phyloP scores from a whole-genome alignment of 1,284 basidiomycete genomes.

The Malassezia vespertilionis region DNA sequence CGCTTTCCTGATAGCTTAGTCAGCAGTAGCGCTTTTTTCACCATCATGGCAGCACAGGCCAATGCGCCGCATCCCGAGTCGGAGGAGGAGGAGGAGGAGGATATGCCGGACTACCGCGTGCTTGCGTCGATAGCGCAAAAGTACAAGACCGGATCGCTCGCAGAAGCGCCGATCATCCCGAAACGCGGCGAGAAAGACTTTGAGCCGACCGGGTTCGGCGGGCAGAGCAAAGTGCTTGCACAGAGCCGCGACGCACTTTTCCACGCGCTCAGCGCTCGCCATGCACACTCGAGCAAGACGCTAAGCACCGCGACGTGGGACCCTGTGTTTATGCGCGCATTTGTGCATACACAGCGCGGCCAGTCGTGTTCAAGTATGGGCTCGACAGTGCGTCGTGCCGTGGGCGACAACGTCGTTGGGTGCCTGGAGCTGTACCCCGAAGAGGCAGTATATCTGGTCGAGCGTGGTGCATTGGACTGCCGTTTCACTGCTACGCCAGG shows the following conservation, averaged over 20 bases:
- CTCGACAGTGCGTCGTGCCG: slow-evolving; percentile 16
- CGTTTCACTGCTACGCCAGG: slow-evolving; percentile 53
- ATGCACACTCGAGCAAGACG: slow-evolving; percentile 45
- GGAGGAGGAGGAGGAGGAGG: slow-evolving; percentile 15
- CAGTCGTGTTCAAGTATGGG: slow-evolving; percentile 36
- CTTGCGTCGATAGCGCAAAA: slow-evolving; percentile 9
- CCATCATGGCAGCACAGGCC: slow-evolving; percentile 15
- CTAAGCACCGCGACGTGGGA: slow-evolving; percentile 35
- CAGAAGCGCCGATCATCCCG: slow-evolving; percentile 22
- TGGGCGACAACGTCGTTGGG: slow-evolving; percentile 9
- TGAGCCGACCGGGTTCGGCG: slow-evolving; percentile 59
- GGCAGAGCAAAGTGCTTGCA: slow-evolving; percentile 68
- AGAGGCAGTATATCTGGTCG: slow-evolving; percentile 81
- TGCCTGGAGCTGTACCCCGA: slow-evolving; percentile 73
- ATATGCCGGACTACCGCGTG: slow-evolving; percentile 18
- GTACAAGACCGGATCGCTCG: not conserved
- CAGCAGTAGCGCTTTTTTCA: slow-evolving; percentile 3
- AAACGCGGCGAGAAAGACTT: slow-evolving; percentile 52
- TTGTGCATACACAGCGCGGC: slow-evolving; percentile 29
- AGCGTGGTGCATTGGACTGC: slow-evolving; percentile 56
- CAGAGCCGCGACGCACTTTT: slow-evolving; percentile 73
- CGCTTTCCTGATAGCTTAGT: not conserved
- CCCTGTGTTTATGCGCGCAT: slow-evolving; percentile 24
- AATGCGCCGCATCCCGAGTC: not conserved
- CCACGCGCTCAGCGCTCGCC: slow-evolving; percentile 61